Base-by-base conservation (phyloP, 257 asterid genomes). In the Plantago elongata region DNA sequence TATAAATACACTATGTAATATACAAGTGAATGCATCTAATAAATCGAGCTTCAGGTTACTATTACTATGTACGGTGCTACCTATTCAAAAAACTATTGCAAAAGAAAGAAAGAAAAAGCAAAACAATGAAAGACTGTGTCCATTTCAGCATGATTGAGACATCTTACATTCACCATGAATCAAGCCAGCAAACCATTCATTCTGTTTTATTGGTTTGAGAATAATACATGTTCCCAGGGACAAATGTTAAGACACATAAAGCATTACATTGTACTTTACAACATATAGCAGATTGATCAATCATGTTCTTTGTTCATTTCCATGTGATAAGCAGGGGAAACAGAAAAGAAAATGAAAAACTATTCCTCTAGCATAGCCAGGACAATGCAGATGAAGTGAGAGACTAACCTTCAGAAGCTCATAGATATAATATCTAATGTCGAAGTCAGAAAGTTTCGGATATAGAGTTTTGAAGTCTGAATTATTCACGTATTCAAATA, bases 401-500 rank as follows among this genome's bases (percentile, higher is more conserved):
- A 22, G 14, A 43, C 75, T 71, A 48, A 56, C 84, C 90, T 80
- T 80, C 57, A 83, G 60, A 62, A 83, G 84, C 60, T 83, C 90
- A 56, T 78, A 83, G 45, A 78, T 74, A 70, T 83, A 83, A 66
- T 73, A 83, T 74, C 87, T 68, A 65, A 83, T 63, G 57, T 83
- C 87, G 58, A 66, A 74, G 74, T 78, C 83, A 3, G 87, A 57
- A 47, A 83, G 87, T 50, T 83, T 83, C 10, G 87, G 87, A 66
- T 83, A 80, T 57, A 83, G 79, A 57, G 71, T 79, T 76, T 83
- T 80, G 70, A 83, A 80, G 74, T 83, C 87, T 44, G 87, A 71
- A 47, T 83, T 78, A 59, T 83, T 78, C 81, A 83, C 84, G 45
- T 80, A 76, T 72, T 83, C 90, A 64, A 83, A 83, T 61, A 83